Conservation (phyloP, 768 basidiomycete genomes). For the Kwoniella bestiolae region DNA sequence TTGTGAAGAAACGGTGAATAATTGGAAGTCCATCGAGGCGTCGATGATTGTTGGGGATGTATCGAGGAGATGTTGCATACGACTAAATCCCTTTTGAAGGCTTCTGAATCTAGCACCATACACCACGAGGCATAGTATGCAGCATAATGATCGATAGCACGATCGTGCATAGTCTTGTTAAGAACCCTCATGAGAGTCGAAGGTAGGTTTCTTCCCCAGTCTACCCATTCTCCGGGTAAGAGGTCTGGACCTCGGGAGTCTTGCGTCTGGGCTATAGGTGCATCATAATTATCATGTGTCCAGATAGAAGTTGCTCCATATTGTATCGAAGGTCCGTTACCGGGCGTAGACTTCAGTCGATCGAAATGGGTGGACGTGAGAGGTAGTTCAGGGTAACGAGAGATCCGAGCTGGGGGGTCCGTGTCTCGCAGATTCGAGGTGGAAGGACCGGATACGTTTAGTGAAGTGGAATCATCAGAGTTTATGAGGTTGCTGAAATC, state of each 20-base stretch:
- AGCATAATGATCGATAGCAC: neutral
- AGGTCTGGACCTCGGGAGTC: neutral
- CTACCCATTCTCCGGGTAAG: neutral
- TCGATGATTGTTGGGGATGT: neutral
- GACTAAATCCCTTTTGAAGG: neutral
- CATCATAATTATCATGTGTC: neutral
- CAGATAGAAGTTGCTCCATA: slow-evolving; percentile 5
- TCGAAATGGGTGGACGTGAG: neutral
- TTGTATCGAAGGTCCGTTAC: neutral
- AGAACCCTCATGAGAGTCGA: neutral
- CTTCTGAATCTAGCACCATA: slow-evolving; percentile 1
- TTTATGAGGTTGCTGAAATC: neutral
- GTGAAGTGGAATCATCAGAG: neutral
- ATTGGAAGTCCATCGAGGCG: neutral
- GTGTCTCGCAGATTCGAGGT: neutral
- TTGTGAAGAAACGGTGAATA: slow-evolving; percentile 6
- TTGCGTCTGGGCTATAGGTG: neutral
- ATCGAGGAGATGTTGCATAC: slow-evolving; percentile 4
- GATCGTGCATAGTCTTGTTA: slow-evolving; percentile 1
- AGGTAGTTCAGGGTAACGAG: neutral
- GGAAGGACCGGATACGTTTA: neutral
- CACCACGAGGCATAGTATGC: slow-evolving; percentile 12
- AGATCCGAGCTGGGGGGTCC: no score
- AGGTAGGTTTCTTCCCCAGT: neutral
- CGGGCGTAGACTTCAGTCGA: neutral